These are phyloP conservation scores for Polyporus tsugae DNA, from an alignment of 1,284 basidiomycete species.

Conservation along the genomic window DNA sequence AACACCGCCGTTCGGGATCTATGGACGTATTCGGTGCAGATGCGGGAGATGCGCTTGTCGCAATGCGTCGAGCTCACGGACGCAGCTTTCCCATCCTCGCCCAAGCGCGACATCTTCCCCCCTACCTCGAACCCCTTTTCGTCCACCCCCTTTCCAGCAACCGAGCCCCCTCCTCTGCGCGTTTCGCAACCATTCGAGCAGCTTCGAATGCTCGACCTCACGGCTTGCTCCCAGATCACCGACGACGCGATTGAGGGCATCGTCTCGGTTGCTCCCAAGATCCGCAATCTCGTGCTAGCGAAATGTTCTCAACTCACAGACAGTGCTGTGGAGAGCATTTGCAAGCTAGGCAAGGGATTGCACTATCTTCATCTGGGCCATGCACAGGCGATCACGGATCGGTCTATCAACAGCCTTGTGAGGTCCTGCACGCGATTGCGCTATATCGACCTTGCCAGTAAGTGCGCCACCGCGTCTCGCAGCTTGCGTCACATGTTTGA, in stretches of 20 bases:
- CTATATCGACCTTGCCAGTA: slow-evolving; percentile 97
- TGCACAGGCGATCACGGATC: slow-evolving; percentile 89
- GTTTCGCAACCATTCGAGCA: slow-evolving; percentile 76
- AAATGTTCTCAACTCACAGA: slow-evolving; percentile 93
- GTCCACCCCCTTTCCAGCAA: slow-evolving; percentile 12
- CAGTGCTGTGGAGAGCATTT: slow-evolving; percentile 85
- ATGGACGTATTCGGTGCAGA: slow-evolving; percentile 81
- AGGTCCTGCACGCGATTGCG: slow-evolving; percentile 91
- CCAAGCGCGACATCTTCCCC: slow-evolving; percentile 47
- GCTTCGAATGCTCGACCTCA: slow-evolving; percentile 90
- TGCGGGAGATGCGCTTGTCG: slow-evolving; percentile 92
- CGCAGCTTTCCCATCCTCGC: slow-evolving; percentile 83
- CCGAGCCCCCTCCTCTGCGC: slow-evolving; percentile 66
- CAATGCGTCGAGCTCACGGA: slow-evolving; percentile 86
- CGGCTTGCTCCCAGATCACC: slow-evolving; percentile 83
- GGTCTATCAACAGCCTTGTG: slow-evolving; percentile 86
- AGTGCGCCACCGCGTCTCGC: slow-evolving; percentile 45
- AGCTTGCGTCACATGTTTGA: slow-evolving; percentile 10
- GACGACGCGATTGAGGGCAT: slow-evolving; percentile 94
- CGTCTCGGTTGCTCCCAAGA: slow-evolving; percentile 86
- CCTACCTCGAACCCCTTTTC: slow-evolving; percentile 59
- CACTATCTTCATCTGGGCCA: slow-evolving; percentile 98
- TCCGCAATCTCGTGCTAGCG: slow-evolving; percentile 92
- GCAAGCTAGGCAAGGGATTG: slow-evolving; percentile 88
- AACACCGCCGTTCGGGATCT: slow-evolving; percentile 85